phyloP scores from a whole-genome alignment of 495 filamentous ascomycete genomes.

The Corynascus novoguineensis region DNA sequence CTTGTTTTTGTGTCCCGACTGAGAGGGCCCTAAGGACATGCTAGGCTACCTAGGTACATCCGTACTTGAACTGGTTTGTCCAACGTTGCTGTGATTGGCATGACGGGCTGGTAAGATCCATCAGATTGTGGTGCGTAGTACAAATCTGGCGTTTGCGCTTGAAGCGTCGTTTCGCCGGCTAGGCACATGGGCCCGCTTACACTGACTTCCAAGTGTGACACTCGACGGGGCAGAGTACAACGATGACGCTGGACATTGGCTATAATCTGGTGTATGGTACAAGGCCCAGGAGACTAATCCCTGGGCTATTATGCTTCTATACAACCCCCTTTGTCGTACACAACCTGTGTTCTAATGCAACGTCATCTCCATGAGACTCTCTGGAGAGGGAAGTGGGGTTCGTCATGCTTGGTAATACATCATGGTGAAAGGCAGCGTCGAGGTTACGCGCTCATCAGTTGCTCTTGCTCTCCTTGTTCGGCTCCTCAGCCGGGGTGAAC shows the following conservation, averaged over 20 bases:
- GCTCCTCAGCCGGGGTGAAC: conserved; percentile 31
- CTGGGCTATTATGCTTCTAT: neutral
- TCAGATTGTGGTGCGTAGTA: too few relatives aligned
- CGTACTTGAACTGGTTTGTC: neutral
- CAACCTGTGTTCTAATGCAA: neutral
- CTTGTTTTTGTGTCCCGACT: too few relatives aligned
- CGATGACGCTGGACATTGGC: neutral
- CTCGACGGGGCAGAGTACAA: neutral
- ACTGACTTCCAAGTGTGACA: neutral
- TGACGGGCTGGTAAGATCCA: too few relatives aligned
- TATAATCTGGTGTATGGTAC: conserved; percentile 1
- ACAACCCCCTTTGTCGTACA: neutral
- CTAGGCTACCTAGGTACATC: neutral
- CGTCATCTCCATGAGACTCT: neutral
- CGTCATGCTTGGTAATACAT: conserved; percentile 18
- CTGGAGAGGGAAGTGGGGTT: conserved; percentile 6
- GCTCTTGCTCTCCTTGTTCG: conserved; percentile 9
- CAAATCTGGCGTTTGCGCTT: neutral
- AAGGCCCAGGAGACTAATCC: neutral
- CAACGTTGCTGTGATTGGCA: neutral
- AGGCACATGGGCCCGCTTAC: neutral
- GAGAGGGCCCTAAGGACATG: neutral
- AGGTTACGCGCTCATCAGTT: neutral
- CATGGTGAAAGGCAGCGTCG: conserved; percentile 2
- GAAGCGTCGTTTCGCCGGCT: neutral